These are phyloP conservation scores for Telfairia occidentalis DNA, from an alignment of 331 rosid species.

Conservation along the genomic window DNA sequence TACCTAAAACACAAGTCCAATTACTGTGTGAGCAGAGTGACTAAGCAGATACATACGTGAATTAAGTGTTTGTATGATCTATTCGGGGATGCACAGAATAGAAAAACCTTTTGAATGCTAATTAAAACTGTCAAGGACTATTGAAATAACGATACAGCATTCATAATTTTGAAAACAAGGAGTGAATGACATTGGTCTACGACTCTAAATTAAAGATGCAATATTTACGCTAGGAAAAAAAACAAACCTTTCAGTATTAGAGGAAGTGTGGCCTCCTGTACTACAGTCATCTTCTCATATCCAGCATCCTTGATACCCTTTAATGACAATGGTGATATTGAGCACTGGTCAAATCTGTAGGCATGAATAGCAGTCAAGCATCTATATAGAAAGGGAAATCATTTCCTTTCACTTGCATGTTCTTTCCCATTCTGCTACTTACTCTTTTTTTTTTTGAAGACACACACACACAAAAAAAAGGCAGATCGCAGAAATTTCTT, in stretches of 20 bases:
- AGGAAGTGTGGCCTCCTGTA: conserved; percentile 97
- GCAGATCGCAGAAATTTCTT: not conserved
- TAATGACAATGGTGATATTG: conserved; percentile 60
- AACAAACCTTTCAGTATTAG: conserved; percentile 65
- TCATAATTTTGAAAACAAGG: not conserved
- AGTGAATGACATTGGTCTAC: not conserved
- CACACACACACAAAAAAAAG: too few relatives aligned
- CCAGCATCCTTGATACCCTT: conserved; percentile 90
- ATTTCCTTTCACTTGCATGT: not conserved
- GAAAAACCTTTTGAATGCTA: not conserved
- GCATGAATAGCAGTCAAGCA: conserved; percentile 13
- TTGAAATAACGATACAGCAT: not conserved
- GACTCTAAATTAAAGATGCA: not conserved
- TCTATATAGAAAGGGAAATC: not conserved
- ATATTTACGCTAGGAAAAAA: not conserved
- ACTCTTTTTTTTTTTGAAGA: not conserved
- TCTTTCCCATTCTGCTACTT: not conserved
- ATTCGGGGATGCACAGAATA: not conserved
- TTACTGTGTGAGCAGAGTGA: conserved; percentile 4
- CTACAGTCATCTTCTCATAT: conserved; percentile 86
- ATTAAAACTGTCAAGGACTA: not conserved
- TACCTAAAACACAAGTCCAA: conserved; percentile 42
- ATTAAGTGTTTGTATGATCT: not conserved
- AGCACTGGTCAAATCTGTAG: conserved; percentile 69
- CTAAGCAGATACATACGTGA: not conserved